Evolutionary conservation across 768 basidiomycete genomes (phyloP).

Genomic region (Boletus reticuloceps): DNA sequence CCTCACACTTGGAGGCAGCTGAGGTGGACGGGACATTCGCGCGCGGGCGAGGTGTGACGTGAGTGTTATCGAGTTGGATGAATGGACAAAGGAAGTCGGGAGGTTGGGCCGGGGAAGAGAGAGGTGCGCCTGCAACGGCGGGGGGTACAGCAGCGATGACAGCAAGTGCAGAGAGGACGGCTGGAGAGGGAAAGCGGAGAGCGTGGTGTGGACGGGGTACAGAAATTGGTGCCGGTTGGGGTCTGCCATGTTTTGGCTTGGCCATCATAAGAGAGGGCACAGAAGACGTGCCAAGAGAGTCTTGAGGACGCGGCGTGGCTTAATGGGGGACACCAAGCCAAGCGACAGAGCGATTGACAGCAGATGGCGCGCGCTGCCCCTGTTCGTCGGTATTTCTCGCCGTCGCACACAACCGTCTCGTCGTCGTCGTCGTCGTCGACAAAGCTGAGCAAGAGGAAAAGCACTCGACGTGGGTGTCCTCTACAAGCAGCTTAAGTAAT

Average conservation of each 20-base stretch:
- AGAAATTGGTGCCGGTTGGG: neutral
- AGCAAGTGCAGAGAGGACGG: constrained; percentile 55
- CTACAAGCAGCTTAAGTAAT: constrained; percentile 1
- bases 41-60: neutral
- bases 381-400: neutral
- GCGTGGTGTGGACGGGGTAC: neutral
- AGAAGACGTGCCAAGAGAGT: constrained; percentile 38
- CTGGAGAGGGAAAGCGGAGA: constrained; percentile 42
- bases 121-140: constrained; percentile 46
- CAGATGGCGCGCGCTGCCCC: neutral
- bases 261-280: constrained; percentile 44
- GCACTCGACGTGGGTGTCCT: neutral
- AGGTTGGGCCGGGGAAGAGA: constrained; percentile 35
- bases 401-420: neutral
- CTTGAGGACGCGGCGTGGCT: constrained; percentile 34
- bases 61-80: constrained; percentile 25
- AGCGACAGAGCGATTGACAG: neutral
- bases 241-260: constrained; percentile 48
- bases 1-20: neutral
- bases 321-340: constrained; percentile 19
- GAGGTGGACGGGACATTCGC: neutral
- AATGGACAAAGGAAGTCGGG: constrained; percentile 64
- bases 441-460: neutral
- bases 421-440: neutral
- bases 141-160: constrained; percentile 50